A percentile compares a stretch with the other conserved stretches of the same genome.
Conservation (phyloP, 768 basidiomycete species). For the Amyloporia xantha region DNA sequence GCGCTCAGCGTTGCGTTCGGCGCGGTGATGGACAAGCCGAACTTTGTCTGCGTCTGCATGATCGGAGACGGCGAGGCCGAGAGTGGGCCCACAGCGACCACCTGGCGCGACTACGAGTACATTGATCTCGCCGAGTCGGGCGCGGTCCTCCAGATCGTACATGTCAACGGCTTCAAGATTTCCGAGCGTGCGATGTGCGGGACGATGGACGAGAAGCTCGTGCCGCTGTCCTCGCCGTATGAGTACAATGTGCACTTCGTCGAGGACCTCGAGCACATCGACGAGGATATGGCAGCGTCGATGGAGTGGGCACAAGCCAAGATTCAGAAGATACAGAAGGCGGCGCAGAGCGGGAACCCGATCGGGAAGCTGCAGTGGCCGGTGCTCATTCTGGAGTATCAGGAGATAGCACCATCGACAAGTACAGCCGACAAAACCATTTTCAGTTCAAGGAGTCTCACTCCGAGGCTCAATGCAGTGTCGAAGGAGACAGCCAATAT, state of each 20-base stretch:
- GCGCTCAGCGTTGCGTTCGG: conserved; percentile 83
- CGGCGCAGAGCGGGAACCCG: conserved; percentile 69
- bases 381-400: conserved; percentile 72
- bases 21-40: conserved; percentile 86
- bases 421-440: no score
- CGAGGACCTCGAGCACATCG: conserved; percentile 56
- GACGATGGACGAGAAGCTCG: conserved; percentile 85
- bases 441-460: no score
- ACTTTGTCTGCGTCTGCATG: conserved; percentile 73
- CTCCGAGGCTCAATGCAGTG: no score
- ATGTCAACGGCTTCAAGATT: conserved; percentile 87
- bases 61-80: conserved; percentile 89
- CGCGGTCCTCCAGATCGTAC: conserved; percentile 89
- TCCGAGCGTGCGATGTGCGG: conserved; percentile 87
- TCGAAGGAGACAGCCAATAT: no score
- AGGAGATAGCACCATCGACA: no score
- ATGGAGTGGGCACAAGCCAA: conserved; percentile 76
- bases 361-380: conserved; percentile 91
- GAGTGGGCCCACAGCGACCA: conserved; percentile 70
- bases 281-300: conserved; percentile 73
- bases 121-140: conserved; percentile 87
- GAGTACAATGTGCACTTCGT: conserved; percentile 89
- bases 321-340: conserved; percentile 71
- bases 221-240: conserved; percentile 70
- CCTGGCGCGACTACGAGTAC: conserved; percentile 87